Evolutionary conservation across 768 basidiomycete genomes (phyloP).

Genomic region (Xerocomellus amylosporus): DNA sequence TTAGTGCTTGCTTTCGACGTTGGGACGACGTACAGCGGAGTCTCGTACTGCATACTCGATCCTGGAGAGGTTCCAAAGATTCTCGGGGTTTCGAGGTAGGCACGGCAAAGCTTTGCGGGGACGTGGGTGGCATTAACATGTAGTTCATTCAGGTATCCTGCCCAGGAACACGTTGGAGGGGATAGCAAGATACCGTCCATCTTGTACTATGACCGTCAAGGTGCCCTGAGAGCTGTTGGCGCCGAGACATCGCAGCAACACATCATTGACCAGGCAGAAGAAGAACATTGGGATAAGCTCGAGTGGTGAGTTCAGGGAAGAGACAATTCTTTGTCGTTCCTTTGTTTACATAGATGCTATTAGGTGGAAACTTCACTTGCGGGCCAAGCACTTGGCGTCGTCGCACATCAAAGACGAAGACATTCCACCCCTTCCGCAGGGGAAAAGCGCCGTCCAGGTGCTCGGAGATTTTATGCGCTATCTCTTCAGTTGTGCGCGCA

Average conservation of each 20-base stretch:
- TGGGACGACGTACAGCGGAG: conserved; percentile 43
- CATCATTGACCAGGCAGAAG: conserved; percentile 1
- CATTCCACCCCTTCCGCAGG: conserved; percentile 21
- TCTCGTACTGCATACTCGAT: conserved; percentile 37
- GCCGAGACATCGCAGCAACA: conserved; percentile 31
- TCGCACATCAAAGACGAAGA: conserved; percentile 22
- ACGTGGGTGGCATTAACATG: neutral
- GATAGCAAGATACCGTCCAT: conserved; percentile 50
- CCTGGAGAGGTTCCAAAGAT: conserved; percentile 35
- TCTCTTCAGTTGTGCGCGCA: conserved; percentile 22
- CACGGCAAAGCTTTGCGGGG: neutral
- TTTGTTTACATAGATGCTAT: neutral
- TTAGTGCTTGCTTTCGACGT: conserved; percentile 44
- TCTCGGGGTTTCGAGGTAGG: conserved; percentile 27
- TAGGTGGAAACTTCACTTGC: conserved; percentile 32
- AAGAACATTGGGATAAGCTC: conserved; percentile 1
- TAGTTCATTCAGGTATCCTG: conserved; percentile 38
- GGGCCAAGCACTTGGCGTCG: conserved; percentile 23
- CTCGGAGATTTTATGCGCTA: conserved; percentile 29
- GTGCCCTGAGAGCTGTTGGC: conserved; percentile 40
- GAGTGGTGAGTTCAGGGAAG: neutral
- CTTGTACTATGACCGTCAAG: conserved; percentile 45
- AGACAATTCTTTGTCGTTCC: neutral
- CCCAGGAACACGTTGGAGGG: conserved; percentile 44
- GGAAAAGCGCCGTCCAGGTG: conserved; percentile 19